phyloP scores from a whole-genome alignment of 2,329 filamentous ascomycete species.

The Aureobasidium sp. region DNA sequence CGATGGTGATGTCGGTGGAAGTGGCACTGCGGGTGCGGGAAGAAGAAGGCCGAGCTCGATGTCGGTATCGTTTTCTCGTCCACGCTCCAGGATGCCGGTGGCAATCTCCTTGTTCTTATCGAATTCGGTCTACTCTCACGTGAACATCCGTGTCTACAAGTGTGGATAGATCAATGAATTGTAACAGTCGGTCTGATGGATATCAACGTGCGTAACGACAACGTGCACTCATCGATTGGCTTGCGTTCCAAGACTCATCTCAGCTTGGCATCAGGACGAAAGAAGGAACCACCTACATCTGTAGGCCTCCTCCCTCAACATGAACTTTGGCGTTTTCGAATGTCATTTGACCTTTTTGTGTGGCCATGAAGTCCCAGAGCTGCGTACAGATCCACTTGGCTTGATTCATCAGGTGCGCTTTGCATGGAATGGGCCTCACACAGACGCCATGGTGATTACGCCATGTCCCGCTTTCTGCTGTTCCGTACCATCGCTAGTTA shows the following conservation, averaged over 20 bases:
- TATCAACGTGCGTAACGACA: not conserved
- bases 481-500: not conserved
- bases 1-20: slow-evolving; percentile 6
- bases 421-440: not conserved
- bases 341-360: slow-evolving; percentile 4
- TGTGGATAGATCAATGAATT: not conserved
- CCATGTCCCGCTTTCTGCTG: not conserved
- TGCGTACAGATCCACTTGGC: not conserved
- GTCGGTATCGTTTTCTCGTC: slow-evolving; percentile 3
- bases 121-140: slow-evolving; percentile 4
- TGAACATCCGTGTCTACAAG: not conserved
- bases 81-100: slow-evolving; percentile 8
- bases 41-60: slow-evolving; percentile 11
- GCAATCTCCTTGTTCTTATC: not conserved
- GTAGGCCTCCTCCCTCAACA: not conserved
- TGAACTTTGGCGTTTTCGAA: not conserved
- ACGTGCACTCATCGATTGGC: slow-evolving; percentile 1
- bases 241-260: not conserved
- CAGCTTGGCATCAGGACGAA: not conserved
- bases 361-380: not conserved
- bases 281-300: not conserved
- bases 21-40: slow-evolving; percentile 7
- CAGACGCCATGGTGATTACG: not conserved
- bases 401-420: not conserved
- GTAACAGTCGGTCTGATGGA: not conserved